phyloP scores from a whole-genome alignment of 768 basidiomycete species.

The Coprinopsis cinerea region DNA sequence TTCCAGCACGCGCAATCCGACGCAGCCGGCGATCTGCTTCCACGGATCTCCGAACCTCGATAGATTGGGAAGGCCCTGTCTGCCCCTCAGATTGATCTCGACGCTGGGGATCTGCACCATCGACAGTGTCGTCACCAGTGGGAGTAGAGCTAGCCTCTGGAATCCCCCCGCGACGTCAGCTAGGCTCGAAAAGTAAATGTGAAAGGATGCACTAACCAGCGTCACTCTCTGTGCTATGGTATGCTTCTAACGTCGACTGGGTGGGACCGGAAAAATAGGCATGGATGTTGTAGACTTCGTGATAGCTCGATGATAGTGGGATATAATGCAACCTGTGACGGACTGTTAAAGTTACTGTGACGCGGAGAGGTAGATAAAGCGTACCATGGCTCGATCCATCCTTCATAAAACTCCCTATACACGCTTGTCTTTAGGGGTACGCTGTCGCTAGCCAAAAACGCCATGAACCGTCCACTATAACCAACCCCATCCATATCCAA shows the following conservation, averaged over 20 bases:
- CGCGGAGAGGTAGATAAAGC: background rate
- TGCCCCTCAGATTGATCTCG: no score
- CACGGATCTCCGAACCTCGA: conserved; percentile 28
- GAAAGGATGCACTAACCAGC: no score
- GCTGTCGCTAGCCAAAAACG: conserved; percentile 73
- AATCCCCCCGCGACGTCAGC: no score
- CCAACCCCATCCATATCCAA: conserved; percentile 89
- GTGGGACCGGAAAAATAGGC: conserved; percentile 90
- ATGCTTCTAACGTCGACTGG: conserved; percentile 50
- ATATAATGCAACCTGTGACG: conserved; percentile 84
- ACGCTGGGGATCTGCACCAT: no score
- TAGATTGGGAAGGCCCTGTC: conserved; percentile 12
- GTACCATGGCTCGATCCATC: conserved; percentile 47
- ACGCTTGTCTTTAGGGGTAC: conserved; percentile 81
- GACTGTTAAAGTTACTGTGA: background rate
- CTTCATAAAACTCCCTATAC: conserved; percentile 79
- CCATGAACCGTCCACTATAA: conserved; percentile 81
- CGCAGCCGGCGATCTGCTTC: conserved; percentile 71
- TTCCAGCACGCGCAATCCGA: conserved; percentile 87
- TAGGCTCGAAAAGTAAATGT: no score
- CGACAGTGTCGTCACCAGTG: background rate
- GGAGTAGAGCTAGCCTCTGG: conserved; percentile 8
- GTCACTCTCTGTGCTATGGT: no score
- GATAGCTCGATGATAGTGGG: conserved; percentile 79
- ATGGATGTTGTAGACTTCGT: conserved; percentile 91